Conservation (phyloP, 2,329 filamentous ascomycete genomes). For the Pleomassaria siparia region DNA sequence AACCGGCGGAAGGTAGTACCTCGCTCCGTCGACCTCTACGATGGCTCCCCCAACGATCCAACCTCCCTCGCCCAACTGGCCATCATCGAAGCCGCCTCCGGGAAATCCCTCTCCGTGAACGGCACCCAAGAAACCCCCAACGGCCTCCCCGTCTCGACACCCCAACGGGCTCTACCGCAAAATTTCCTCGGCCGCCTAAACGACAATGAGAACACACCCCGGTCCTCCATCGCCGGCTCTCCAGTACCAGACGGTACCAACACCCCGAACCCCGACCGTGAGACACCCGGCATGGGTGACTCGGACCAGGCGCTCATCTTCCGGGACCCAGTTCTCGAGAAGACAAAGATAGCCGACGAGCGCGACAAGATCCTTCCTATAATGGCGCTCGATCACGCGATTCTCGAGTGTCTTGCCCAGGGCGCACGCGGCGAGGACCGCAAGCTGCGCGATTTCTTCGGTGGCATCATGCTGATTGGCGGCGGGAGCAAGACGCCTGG, state of each 20-base stretch:
- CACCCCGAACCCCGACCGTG: constrained; percentile 61
- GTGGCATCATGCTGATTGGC: constrained; percentile 44
- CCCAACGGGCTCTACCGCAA: constrained; percentile 60
- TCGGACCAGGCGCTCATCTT: constrained; percentile 40
- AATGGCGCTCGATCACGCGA: constrained; percentile 83
- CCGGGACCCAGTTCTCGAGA: constrained; percentile 52
- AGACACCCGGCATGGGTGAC: constrained; percentile 49
- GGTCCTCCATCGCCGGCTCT: constrained; percentile 82
- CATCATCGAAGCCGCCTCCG: constrained; percentile 56
- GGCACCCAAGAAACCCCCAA: constrained; percentile 38
- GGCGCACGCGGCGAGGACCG: constrained; percentile 88
- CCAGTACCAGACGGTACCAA: constrained; percentile 84
- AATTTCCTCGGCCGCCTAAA: constrained; percentile 70
- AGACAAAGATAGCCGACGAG: constrained; percentile 58
- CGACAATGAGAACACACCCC: constrained; percentile 73
- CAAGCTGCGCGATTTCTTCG: constrained; percentile 80
- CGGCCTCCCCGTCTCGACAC: constrained; percentile 54
- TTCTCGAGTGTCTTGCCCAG: constrained; percentile 84
- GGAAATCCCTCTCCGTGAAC: constrained; percentile 36
- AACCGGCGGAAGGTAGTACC: constrained; percentile 80
- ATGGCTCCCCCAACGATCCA: constrained; percentile 89
- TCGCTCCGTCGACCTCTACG: constrained; percentile 91
- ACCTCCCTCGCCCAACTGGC: constrained; percentile 79
- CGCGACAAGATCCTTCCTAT: constrained; percentile 80
- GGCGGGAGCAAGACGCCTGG: constrained; percentile 55